Percentiles rank a stretch among this genome's conserved stretches.
Evolutionary conservation across 306 rosid species (phyloP).

Genomic region (Vicia faba): DNA sequence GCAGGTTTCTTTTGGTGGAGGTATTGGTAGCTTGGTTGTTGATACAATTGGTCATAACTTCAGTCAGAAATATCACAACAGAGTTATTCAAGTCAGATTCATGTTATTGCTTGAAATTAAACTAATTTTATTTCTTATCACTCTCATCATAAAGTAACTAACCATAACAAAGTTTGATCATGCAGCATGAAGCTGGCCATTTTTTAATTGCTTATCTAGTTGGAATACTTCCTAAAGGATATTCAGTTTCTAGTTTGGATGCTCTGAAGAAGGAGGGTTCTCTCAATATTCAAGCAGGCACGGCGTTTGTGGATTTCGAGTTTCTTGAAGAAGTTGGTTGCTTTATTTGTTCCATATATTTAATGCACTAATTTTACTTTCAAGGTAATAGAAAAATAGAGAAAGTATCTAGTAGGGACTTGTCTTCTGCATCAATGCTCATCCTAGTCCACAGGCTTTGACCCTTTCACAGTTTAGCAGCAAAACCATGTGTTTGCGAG

Average conservation of each 20-base stretch:
- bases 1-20: constrained; percentile 81
- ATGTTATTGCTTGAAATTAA: neutral
- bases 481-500: neutral
- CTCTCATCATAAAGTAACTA: constrained; percentile 32
- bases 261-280: constrained; percentile 85
- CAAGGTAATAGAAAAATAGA: neutral
- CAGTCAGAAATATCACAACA: constrained; percentile 81
- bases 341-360: constrained; percentile 11
- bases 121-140: constrained; percentile 7
- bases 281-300: constrained; percentile 97
- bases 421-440: neutral
- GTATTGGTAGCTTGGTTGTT: constrained; percentile 74
- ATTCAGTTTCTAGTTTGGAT: constrained; percentile 76
- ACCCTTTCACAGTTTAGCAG: constrained; percentile 2
- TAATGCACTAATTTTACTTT: constrained; percentile 13
- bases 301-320: constrained; percentile 87
- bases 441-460: constrained; percentile 20
- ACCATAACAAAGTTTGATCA: constrained; percentile 28
- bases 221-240: constrained; percentile 87
- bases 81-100: constrained; percentile 80
- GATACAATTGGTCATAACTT: constrained; percentile 86
- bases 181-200: constrained; percentile 99
- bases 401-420: neutral
- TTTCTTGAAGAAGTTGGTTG: constrained; percentile 77
- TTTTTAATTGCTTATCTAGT: constrained; percentile 85